Percentiles rank a stretch among this genome's conserved stretches.
These are phyloP conservation scores for Colletotrichum salicis DNA, from an alignment of 2,329 filamentous ascomycete species.

Conservation along the genomic window DNA sequence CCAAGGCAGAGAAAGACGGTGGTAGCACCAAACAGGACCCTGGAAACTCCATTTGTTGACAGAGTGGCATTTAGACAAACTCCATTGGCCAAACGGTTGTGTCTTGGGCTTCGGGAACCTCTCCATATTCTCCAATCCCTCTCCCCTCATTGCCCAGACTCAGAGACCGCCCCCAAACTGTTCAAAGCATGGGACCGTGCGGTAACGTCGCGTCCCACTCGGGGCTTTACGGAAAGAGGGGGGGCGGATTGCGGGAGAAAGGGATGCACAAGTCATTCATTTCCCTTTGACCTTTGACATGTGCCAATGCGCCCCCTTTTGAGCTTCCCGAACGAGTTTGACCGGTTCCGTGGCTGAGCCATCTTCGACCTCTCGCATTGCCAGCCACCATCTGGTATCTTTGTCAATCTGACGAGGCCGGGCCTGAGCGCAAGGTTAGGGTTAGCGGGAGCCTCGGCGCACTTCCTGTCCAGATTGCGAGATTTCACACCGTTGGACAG, in stretches of 20 bases:
- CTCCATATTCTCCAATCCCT: constrained; percentile 17
- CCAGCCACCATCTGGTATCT: neutral
- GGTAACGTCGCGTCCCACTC: constrained; percentile 16
- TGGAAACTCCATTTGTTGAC: constrained; percentile 14
- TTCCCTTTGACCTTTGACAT: neutral
- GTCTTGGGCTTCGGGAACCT: neutral
- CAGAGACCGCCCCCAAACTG: constrained; percentile 15
- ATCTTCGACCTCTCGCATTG: neutral
- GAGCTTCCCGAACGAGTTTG: neutral
- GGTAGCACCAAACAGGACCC: constrained; percentile 14
- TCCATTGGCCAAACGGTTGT: constrained; percentile 2
- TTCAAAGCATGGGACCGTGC: constrained; percentile 23
- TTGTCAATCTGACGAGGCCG: neutral
- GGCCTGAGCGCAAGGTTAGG: neutral
- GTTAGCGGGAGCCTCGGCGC: constrained; percentile 3
- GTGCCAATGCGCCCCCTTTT: neutral
- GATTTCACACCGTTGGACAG: neutral
- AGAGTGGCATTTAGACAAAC: neutral
- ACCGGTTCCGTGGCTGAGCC: neutral
- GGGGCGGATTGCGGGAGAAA: neutral
- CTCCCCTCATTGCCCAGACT: constrained; percentile 1
- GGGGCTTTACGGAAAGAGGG: constrained; percentile 14
- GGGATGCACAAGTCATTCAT: neutral
- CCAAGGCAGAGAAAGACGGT: neutral
- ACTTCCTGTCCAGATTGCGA: neutral